These are phyloP conservation scores for Xylaria sp. DNA, from an alignment of 2,329 filamentous ascomycete species.

Conservation along the genomic window DNA sequence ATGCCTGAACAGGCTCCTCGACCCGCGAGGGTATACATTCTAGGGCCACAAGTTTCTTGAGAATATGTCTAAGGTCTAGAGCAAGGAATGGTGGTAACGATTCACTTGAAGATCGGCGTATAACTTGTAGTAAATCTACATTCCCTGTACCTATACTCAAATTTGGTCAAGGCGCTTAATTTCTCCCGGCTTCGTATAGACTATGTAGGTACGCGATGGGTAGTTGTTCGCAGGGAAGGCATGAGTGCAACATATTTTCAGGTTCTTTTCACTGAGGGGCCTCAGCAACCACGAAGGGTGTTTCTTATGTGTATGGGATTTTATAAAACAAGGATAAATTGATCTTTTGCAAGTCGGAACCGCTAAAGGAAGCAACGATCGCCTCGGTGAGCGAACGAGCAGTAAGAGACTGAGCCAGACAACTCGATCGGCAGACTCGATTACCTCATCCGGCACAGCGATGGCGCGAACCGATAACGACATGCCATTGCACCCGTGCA, in stretches of 20 bases:
- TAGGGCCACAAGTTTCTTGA: not conserved
- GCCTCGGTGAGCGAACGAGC: not conserved
- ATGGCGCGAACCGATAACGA: constrained; percentile 1
- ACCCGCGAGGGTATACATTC: not conserved
- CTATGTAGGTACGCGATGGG: too few relatives aligned
- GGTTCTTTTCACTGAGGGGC: not conserved
- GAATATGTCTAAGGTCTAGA: not conserved
- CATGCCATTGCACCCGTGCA: not conserved
- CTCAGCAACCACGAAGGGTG: not conserved
- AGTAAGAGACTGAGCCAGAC: not conserved
- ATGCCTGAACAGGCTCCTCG: not conserved
- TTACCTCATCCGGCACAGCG: constrained; percentile 9
- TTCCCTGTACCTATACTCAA: too few relatives aligned
- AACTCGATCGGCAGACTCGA: constrained; percentile 3
- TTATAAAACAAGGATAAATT: not conserved
- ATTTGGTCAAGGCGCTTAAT: too few relatives aligned
- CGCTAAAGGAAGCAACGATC: not conserved
- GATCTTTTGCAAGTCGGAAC: not conserved
- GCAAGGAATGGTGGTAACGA: not conserved
- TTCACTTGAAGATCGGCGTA: not conserved
- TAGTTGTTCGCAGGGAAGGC: not conserved
- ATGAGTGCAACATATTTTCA: not conserved
- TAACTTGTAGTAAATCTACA: too few relatives aligned
- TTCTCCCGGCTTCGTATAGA: too few relatives aligned
- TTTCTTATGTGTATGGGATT: not conserved